Evolutionary conservation across 179 eudicot species (phyloP), one percentile per base, ranked within the genome.

Genomic region (Carnegiea gigantea): DNA sequence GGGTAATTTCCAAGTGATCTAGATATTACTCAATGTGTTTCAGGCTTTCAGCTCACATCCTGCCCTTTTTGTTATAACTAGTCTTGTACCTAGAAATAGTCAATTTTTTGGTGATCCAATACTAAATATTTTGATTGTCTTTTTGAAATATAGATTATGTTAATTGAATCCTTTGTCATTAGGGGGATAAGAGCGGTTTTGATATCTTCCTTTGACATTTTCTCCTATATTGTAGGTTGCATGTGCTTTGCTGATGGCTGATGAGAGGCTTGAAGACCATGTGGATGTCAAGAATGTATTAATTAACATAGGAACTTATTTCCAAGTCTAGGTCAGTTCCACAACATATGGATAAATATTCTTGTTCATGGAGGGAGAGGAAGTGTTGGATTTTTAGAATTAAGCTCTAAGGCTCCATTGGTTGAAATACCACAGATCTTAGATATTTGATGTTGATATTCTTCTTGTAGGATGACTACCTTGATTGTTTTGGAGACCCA

Each of bases 401-500:
- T 23, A 60, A n/a, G 26, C 9, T 60, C 28, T 60, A 1, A 23
- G 24, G 17, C 10, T 21, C 8, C 24, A 21, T 4, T 33, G 44
- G 53, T n/a, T 76, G 68, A 76, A 54, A 18, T 18, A 49, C 26
- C 64, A 51, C 43, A 17, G n/a, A 33, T 33, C 40, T 20, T 3
- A 38, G 46, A 71, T 30, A 23, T 46, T 46, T 36, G 48, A 7
- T 49, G 2, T 62, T 73, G 17, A 23, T 65, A 11, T 77, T 28
- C 24, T 28, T 5, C 70, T 51, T 44, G 3, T 80, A 94, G 98
- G 98, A 94, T 87, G 98, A 94, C 86, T 93, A 89, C 79, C 90
- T 94, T 54, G 98, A 94, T 84, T 92, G 95, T 82, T 94, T 86
- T 79, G 98, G 95, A 33, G 92, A 86, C 60, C 95, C 95, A 46